Base-by-base conservation (phyloP, 768 basidiomycete genomes). In the Lactifluus rugatus region DNA sequence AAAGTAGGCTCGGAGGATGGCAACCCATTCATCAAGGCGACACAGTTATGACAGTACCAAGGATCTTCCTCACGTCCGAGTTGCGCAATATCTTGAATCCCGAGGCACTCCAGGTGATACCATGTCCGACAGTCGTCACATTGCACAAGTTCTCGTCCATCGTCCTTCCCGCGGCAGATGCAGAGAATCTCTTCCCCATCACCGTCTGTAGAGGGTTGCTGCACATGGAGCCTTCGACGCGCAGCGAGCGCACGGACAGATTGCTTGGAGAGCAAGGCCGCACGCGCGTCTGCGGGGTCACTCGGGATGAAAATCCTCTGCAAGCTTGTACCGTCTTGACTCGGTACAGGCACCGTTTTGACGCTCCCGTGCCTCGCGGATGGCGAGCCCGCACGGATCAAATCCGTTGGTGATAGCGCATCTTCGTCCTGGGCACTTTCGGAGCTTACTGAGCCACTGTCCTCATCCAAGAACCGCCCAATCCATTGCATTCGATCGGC, bases 41-140 rank as follows among this genome's bases (percentile, higher is more conserved):
- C 67, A 64, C 89, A 82, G 57, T 74, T 72, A 52, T 73, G 69
- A 70, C 88, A 86, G 69, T 78, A 92, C 89, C 89, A 93, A 1
- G 81, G 81, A 64, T 89, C 87, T 64, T 89, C 86, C 66, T 88
- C 87, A 49, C 71, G 78, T 7, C 87, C 89, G 16, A 91, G 74
- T 52, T 89, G 82, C 11, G 76, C 70, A 34, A 81, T 76, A 63
- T 75, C 77, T 52, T 71, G 72, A 64, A 92, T 85, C 52, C 87
- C 89, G 37, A 92, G 83, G 69, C 89, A 93, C 45, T 80, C 72
- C 32, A 89, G 75, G 70, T 93, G 89, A 67, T 86, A 91, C 89
- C 89, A 93, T 16, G 75, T 83, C 67, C 81, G 75, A 68, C 89
- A 93, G 4, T 77, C 76, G 64, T 92, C 89, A 63, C 89, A 93